Evolutionary conservation across 177 flowering plant genomes (phyloP), one percentile per base, ranked within the genome.

Genomic region (Vitis hybrid): DNA sequence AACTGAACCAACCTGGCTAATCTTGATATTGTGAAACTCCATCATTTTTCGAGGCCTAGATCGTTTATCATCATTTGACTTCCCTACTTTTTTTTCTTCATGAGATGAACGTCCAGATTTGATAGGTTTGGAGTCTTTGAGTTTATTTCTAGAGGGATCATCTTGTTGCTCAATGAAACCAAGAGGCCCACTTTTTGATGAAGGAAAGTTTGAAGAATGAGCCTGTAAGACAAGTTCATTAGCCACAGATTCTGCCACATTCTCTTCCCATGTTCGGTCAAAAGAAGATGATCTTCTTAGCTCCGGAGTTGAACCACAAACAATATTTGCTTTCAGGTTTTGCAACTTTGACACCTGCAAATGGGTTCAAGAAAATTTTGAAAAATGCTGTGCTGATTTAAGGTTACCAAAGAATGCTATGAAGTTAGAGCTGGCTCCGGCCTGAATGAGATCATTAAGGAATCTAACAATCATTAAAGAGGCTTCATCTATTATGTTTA

Each of bases 181-280:
- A 74, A 86, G 70, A 64, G 88, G 76, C 15, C 82, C 94, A 80
- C 81, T 77, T 79, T 78, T 89, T 15, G 86, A 60, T 48, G 88
- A 82, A 78, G 89, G 75, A 52, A 73, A 57, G 71, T 82, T 83
- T 66, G 88, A 83, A 60, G 91, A 79, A 49, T 86, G 89, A 72
- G 67, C 75, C 72, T 91, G 90, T 52, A 91, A 68, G 60, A 96
- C 86, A 57, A 93, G 87, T 70, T 96, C 99, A 81, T 81, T 82
- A 72, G 99, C 94, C 55, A 93, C 91, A 76, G 98, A 85, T 74
- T 96, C 99, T 54, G 99, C 97, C 32, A 96, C 87, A 72, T 73
- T 90, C 78, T 96, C 99, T 76, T 96, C 99, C 97, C 99, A 93
- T 57, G 92, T 82, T 82, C 88, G 85, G 75, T 93, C 98, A 76